Evolutionary conservation across 805 yeast genomes (phyloP), one percentile per base, ranked within the genome.

Genomic region (Saccharomycopsis capsularis): DNA sequence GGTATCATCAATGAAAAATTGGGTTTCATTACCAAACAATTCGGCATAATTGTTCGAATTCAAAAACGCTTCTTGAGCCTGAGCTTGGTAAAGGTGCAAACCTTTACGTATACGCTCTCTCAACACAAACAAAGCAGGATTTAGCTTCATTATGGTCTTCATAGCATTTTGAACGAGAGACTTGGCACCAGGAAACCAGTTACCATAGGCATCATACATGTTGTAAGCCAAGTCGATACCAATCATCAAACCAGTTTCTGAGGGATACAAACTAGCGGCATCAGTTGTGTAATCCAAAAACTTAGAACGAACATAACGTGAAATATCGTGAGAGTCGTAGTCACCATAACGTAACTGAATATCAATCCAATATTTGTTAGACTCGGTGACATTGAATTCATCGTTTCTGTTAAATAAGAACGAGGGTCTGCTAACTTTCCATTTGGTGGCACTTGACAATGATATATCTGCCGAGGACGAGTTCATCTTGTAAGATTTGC

Each of bases 401-500:
- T 88, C 96, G 57, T 79, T 76, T 19, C 80, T 70, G 56, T 84
- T 91, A 60, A 81, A 78, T 19, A 93, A 67, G 46, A 85, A 68
- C 0, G 96, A 86, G 0, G 99, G 98, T 50, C 78, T 70, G 1
- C 86, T 77, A 19, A 88, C 83, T 40, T 79, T 79, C 97, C 98
- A 93, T 60, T 79, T 79, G 60, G 80, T 79, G 2, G 85, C 70
- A 57, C 95, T 81, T 15, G 78, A 74, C 44, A 91, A 63, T 2
- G 88, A 81, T 37, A 93, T 76, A 67, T 93, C 99, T 0, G 99
- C 98, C 41, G 89, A 78, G 0, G 97, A 89, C 0, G 97, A 85
- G 63, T 87, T 89, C 98, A 93, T 90, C 64, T 89, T 87, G 70
- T 93, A 93, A 0, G 98, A 90, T 63, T 93, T 93, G 59, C 99